Evolutionary conservation across 768 basidiomycete genomes (phyloP).

Genomic region (Tubosaeta sp.): DNA sequence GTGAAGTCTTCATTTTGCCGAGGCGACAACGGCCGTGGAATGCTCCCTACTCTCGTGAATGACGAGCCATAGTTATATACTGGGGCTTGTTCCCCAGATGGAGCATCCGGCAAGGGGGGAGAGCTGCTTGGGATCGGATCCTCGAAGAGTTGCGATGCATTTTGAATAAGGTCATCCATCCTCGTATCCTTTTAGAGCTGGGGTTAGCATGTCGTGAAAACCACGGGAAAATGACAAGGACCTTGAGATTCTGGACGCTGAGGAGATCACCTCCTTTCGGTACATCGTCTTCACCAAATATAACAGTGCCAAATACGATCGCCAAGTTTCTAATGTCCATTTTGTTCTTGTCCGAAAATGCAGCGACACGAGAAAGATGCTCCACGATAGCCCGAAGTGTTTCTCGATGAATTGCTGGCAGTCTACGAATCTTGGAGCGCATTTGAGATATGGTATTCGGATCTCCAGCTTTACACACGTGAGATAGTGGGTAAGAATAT

Average conservation of each 20-base stretch:
- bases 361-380: conserved; percentile 71
- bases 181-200: conserved; percentile 49
- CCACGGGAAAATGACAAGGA: conserved; percentile 24
- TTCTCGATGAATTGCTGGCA: conserved; percentile 81
- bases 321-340: conserved; percentile 94
- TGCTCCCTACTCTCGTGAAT: conserved; percentile 58
- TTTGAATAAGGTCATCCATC: conserved; percentile 82
- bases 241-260: conserved; percentile 73
- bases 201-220: conserved; percentile 32
- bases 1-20: conserved; percentile 60
- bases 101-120: conserved; percentile 72
- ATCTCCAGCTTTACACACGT: conserved; percentile 55
- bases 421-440: conserved; percentile 79
- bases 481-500: background rate
- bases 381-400: conserved; percentile 79
- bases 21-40: conserved; percentile 29
- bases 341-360: conserved; percentile 72
- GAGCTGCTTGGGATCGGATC: conserved; percentile 52
- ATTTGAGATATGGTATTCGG: conserved; percentile 63
- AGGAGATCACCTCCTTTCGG: conserved; percentile 75
- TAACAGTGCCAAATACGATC: conserved; percentile 83
- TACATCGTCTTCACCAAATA: conserved; percentile 91
- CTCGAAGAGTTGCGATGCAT: conserved; percentile 60
- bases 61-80: conserved; percentile 65
- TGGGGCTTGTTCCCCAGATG: conserved; percentile 57